Percentiles rank a stretch among this genome's conserved stretches.
Evolutionary conservation across 805 yeast genomes (phyloP).

Genomic region (Lipomyces oligophaga): DNA sequence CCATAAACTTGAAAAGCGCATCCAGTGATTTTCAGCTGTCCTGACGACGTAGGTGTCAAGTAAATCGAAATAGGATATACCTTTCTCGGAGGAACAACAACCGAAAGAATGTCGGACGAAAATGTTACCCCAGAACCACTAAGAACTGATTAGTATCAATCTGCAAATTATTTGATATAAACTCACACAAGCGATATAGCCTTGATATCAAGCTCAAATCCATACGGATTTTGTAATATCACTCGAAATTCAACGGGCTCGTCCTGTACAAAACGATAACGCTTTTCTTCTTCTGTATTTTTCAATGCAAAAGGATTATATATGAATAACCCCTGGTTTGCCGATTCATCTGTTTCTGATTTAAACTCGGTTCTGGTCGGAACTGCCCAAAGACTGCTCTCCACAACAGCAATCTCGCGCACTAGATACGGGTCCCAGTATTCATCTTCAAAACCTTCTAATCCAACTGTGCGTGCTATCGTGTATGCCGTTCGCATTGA

Average conservation of each 20-base stretch:
- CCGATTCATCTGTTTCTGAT: slow-evolving; percentile 7
- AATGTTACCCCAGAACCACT: slow-evolving; percentile 31
- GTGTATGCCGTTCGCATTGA: slow-evolving; percentile 18
- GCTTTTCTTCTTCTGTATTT: slow-evolving; percentile 28
- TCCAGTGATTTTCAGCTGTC: slow-evolving; percentile 50
- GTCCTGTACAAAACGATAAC: slow-evolving; percentile 49
- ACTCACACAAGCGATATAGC: slow-evolving; percentile 37
- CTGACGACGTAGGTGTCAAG: slow-evolving; percentile 37
- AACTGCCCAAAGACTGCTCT: slow-evolving; percentile 25
- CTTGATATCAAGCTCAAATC: slow-evolving; percentile 62
- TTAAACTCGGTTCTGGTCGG: slow-evolving; percentile 5
- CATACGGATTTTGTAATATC: slow-evolving; percentile 72
- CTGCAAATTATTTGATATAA: background rate
- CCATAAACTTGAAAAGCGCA: slow-evolving; percentile 50
- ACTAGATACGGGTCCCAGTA: slow-evolving; percentile 77
- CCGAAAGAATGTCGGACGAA: slow-evolving; percentile 23
- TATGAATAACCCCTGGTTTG: slow-evolving; percentile 43
- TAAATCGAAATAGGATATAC: slow-evolving; percentile 20
- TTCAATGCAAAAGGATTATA: slow-evolving; percentile 54
- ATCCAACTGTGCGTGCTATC: slow-evolving; percentile 16
- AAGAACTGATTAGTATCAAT: slow-evolving; percentile 15
- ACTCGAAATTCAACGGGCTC: slow-evolving; percentile 59
- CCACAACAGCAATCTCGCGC: slow-evolving; percentile 45
- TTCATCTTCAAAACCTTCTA: slow-evolving; percentile 30
- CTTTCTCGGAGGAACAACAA: slow-evolving; percentile 19